These are phyloP conservation scores for Chaetoscypha palmicola DNA, from an alignment of 2,329 filamentous ascomycete species.

Conservation along the genomic window DNA sequence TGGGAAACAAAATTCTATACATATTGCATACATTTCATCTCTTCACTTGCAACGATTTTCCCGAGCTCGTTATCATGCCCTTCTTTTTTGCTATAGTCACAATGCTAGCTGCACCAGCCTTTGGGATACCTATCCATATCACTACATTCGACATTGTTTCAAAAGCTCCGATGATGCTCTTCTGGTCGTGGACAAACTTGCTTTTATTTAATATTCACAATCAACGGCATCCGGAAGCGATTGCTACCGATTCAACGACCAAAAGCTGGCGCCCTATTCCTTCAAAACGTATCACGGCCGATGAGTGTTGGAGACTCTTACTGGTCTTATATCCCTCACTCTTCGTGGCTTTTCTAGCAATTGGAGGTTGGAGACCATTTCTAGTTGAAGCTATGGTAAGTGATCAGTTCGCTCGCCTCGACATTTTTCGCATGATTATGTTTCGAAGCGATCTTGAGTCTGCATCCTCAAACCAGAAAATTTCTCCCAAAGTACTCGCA, in stretches of 20 bases:
- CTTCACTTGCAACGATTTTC: slow-evolving; percentile 1
- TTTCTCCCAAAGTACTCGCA: background rate
- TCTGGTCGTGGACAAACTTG: background rate
- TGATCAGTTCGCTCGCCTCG: background rate
- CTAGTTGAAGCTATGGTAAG: background rate
- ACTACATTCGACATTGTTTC: background rate
- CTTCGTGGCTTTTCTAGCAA: background rate
- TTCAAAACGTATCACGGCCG: background rate
- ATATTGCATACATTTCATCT: slow-evolving; percentile 2
- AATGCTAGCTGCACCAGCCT: background rate
- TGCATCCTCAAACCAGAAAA: background rate
- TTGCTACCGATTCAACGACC: background rate
- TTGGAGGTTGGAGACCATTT: background rate
- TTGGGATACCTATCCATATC: background rate
- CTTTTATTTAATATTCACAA: background rate
- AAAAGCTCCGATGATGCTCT: background rate
- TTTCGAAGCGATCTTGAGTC: background rate
- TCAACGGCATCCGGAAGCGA: background rate
- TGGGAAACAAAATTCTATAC: too few relatives aligned
- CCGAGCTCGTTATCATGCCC: background rate
- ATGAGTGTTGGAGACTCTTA: background rate
- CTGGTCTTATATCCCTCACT: background rate
- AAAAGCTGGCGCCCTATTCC: background rate
- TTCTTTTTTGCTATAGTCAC: background rate
- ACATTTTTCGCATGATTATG: background rate